Base-by-base conservation (phyloP, 2,329 filamentous ascomycete species). In the Cytospora leucostoma region DNA sequence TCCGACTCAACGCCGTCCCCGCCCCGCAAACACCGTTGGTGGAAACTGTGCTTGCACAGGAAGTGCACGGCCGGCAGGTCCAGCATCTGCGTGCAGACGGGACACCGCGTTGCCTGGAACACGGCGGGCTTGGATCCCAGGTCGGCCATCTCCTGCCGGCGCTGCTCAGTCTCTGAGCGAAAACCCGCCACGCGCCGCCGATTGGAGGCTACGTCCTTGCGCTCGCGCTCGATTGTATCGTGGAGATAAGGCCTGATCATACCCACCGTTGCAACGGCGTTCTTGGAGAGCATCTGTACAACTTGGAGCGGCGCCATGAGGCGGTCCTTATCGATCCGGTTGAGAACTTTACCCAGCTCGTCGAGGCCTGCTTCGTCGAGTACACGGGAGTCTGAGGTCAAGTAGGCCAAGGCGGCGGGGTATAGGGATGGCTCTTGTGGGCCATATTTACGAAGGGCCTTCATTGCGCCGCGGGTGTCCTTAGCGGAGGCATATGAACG, bases 231-330 rank as follows among this genome's bases (percentile, higher is more conserved):
- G 67, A 99, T 96, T 10, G 93, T 97, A 56, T 90, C 87, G 67
- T 90, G 87, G 2, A 99, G 86, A 75, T 99, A 99, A 7, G 88
- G 87, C 77, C 97, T 98, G 66, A 99, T 89, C 84, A 98, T 93
- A 57, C 94, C 95, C 91, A 99, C 97, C 0, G 93, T 98, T 0
- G 96, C 94, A 3, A 97, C 92, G 65, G 77, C 63, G 73, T 80
- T 75, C 54, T 84, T 80, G n/a, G 81, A 80, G 0, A 99, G 84
- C 0, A 93, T 95, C 75, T 99, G 94, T 17, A 99, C 95, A 37
- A 99, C 95, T 74, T 99, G 95, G 4, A 99, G 80, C 0, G 95
- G 95, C 0, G 95, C 94, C 91, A 99, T 95, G 44, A 99, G 84
- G 0, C 92, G 89, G 70, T 97, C 93, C 66, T 89, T 84, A 73